Base-by-base conservation (phyloP, 2,329 filamentous ascomycete species). In the Fusarium longipes region DNA sequence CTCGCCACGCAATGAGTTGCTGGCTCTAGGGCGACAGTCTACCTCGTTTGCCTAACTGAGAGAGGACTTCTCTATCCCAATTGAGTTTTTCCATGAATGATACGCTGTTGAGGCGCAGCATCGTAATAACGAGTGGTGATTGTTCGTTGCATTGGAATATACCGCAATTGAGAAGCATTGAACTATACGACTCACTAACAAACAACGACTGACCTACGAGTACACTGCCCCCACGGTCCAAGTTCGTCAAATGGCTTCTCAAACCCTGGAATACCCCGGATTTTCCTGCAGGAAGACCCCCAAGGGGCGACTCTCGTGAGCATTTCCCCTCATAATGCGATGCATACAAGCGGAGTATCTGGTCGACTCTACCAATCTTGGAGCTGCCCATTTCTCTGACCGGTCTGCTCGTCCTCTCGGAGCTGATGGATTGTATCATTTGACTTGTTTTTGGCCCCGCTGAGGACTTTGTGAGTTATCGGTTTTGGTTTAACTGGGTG, bases 181-280 rank as follows among this genome's bases (percentile, higher is more conserved):
- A 22, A 54, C 15, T 24, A 45, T 27, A 30, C 25, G 30, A 22
- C 44, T 45, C 44, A 20, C 12, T 12, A 18, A 43, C 40, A 11
- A 25, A 38, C 32, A 39, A 38, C 35, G 40, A 55, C 51, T 65
- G 53, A 35, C 56, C 48, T 50, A 38, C 63, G 59, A 49, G 32
- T 27, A 65, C 43, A 57, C 25, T 9, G 9, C 65, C 70, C 70
- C 70, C 68, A 72, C 65, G 50, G 35, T 40, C 39, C 32, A 67
- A 27, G 63, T 35, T 57, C 40, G 25, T 39, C 48, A 60, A 57
- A 53, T 20, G 39, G 48, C 55, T 65, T 54, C 18, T 25, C 7
- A 66, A 55, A 52, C 45, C 53, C 58, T 65, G 54, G 52, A 58
- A 53, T 52, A 71, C 70, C 66, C 68, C 70, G 43, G 70, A 65